Conservation (phyloP, 306 rosid species). For the Betula pendula region DNA sequence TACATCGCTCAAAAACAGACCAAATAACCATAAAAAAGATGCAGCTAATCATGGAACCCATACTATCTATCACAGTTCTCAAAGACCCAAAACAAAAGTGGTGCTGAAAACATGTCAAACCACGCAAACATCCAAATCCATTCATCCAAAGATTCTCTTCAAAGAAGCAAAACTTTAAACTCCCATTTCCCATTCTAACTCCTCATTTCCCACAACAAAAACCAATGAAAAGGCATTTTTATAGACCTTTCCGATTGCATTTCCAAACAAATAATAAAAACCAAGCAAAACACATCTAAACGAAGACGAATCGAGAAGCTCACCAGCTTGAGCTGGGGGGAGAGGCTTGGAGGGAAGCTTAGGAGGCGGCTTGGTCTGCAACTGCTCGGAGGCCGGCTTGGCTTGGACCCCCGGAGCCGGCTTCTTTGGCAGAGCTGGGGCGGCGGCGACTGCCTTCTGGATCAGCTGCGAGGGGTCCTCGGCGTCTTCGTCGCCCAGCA, state of each 20-base stretch:
- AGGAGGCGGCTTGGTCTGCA: slow-evolving; percentile 51
- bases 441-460: slow-evolving; percentile 42
- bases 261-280: neutral
- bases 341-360: slow-evolving; percentile 77
- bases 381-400: slow-evolving; percentile 36
- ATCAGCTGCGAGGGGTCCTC: slow-evolving; percentile 85
- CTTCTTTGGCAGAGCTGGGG: slow-evolving; percentile 38
- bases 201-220: neutral
- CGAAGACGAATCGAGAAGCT: slow-evolving; percentile 12
- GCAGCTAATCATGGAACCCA: neutral
- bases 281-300: neutral
- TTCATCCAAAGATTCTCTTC: neutral
- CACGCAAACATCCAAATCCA: neutral
- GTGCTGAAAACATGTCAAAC: neutral
- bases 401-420: slow-evolving; percentile 35
- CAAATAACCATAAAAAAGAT: neutral
- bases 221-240: neutral
- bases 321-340: slow-evolving; percentile 87
- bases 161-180: neutral
- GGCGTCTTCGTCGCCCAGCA: slow-evolving; percentile 83
- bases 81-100: neutral
- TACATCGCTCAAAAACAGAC: neutral
- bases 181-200: neutral
- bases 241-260: neutral
- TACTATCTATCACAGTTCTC: neutral